Evolutionary conservation across 768 basidiomycete genomes (phyloP), one percentile per base, ranked within the genome.

Genomic region (Myochromella boudieri): DNA sequence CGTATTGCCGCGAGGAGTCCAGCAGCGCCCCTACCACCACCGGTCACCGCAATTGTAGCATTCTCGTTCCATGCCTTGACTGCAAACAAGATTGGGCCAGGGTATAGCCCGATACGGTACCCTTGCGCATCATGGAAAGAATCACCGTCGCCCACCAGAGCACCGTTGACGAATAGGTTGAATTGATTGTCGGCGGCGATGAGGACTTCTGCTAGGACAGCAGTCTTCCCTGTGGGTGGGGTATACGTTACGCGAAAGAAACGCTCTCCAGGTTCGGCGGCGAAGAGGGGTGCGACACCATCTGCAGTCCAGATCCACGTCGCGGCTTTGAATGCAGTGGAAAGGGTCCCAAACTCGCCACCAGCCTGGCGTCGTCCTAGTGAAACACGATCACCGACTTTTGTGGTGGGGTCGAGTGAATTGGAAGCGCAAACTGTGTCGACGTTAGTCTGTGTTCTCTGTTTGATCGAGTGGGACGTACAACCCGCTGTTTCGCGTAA

Each of bases 261-360:
- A 18, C 48, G 48, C 8, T 49, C 37, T n/a, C 37, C 52, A 18
- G 41, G 44, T 31, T 40, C 37, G 12, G 48, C 48, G 18, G 42
- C 25, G 21, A 49, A 42, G 3, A 14, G 28, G 17, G 41, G 44
- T 7, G 40, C 36, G 11, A 18, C 26, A 9, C 34, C 48, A 29
- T 54, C 52, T 9, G 27, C 26, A 14, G 52, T 54, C 52, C 52
- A 54, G 7, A 54, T 50, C 52, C 52, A 54, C 27, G 45, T 50
- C 3, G 48, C 37, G 11, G 41, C 32, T 15, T 26, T 42, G 26
- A 54, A 54, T 3, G 41, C 32, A 18, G n/a, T n/a, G n/a, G n/a
- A n/a, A n/a, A n/a, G n/a, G n/a, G n/a, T n/a, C n/a, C n/a, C n/a
- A n/a, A n/a, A n/a, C n/a, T n/a, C n/a, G n/a, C n/a, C n/a, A n/a